These are phyloP conservation scores for Debaryomyces udenii DNA, from an alignment of 1,139 yeast species.

Conservation along the genomic window DNA sequence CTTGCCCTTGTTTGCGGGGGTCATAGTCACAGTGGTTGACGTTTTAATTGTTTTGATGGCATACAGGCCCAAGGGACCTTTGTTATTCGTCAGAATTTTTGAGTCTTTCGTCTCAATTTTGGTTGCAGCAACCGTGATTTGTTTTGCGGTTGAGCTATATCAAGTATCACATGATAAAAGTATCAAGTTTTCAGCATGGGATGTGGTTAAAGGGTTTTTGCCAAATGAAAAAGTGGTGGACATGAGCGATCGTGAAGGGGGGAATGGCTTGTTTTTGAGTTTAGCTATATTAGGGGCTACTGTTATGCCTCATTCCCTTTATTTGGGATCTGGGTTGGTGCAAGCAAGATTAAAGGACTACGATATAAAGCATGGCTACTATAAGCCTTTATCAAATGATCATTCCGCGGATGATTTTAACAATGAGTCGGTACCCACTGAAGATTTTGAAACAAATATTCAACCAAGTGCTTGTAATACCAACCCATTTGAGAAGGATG, in stretches of 20 bases:
- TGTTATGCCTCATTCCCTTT: slow-evolving; percentile 95
- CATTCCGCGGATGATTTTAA: neutral
- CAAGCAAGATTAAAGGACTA: slow-evolving; percentile 85
- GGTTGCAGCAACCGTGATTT: slow-evolving; percentile 80
- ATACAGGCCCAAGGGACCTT: slow-evolving; percentile 84
- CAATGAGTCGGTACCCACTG: slow-evolving; percentile 23
- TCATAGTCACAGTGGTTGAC: slow-evolving; percentile 78
- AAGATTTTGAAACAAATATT: slow-evolving; percentile 16
- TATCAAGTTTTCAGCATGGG: slow-evolving; percentile 53
- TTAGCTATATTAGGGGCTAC: slow-evolving; percentile 96
- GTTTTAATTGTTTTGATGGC: slow-evolving; percentile 85
- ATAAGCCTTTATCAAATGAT: slow-evolving; percentile 25
- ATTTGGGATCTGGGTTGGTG: slow-evolving; percentile 89
- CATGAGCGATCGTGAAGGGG: slow-evolving; percentile 60
- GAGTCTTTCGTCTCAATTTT: slow-evolving; percentile 78
- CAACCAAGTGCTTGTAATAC: slow-evolving; percentile 9
- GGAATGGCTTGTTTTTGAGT: slow-evolving; percentile 75
- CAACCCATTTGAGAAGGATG: slow-evolving; percentile 13
- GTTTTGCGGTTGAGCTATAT: slow-evolving; percentile 80
- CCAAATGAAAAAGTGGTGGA: slow-evolving; percentile 73
- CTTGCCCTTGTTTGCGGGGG: slow-evolving; percentile 80
- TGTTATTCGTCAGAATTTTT: slow-evolving; percentile 75
- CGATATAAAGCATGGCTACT: slow-evolving; percentile 68
- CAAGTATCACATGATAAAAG: slow-evolving; percentile 60
- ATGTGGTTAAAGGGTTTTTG: slow-evolving; percentile 70